These are phyloP conservation scores for Naegleria lovaniensis DNA, from an alignment of 208 protist genomes.

Conservation along the genomic window DNA sequence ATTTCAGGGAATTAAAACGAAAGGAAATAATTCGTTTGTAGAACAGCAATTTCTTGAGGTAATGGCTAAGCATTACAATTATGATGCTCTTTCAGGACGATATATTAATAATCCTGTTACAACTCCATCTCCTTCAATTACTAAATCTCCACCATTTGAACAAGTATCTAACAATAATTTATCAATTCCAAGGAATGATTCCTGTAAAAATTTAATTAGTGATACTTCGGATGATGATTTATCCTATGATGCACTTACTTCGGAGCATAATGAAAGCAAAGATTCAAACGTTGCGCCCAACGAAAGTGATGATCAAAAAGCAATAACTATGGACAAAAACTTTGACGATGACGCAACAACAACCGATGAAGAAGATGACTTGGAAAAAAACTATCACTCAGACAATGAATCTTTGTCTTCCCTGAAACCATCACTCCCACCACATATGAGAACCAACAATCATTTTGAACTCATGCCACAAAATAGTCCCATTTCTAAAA, in stretches of 20 bases:
- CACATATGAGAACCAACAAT: not conserved
- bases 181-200: not conserved
- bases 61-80: constrained; percentile 7
- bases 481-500: not conserved
- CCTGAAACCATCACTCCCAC: not conserved
- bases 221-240: not conserved
- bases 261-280: not conserved
- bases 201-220: not conserved
- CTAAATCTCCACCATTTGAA: not conserved
- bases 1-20: not conserved
- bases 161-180: not conserved
- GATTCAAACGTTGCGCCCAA: not conserved
- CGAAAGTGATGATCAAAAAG: not conserved
- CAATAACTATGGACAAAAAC: too few relatives aligned
- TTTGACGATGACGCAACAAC: not conserved
- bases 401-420: not conserved
- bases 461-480: not conserved
- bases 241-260: not conserved
- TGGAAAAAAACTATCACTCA: not conserved
- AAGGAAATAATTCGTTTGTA: not conserved
- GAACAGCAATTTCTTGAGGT: constrained; percentile 16
- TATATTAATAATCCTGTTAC: not conserved
- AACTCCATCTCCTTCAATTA: not conserved
- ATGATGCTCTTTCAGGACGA: not conserved
- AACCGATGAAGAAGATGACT: not conserved